Percentiles rank a stretch among this genome's conserved stretches.
phyloP scores from a whole-genome alignment of 108 stramenopile genomes.

The Phaeodactylum tricornutum region DNA sequence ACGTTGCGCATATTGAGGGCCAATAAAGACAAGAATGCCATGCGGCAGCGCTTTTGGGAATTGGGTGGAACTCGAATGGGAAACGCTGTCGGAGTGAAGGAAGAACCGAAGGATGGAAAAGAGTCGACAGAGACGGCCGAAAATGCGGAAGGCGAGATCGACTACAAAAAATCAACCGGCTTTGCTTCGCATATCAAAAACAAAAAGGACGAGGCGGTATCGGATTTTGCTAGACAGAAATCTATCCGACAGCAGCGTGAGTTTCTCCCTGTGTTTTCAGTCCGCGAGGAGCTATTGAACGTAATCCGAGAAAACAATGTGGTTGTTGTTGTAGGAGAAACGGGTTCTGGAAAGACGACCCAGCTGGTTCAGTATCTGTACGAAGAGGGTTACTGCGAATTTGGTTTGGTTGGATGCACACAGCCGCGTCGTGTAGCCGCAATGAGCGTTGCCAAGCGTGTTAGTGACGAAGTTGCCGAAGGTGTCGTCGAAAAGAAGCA shows the following conservation, averaged over 20 bases:
- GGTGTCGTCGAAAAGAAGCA: conserved; percentile 32
- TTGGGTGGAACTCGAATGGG: conserved; percentile 95
- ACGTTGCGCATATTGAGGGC: conserved; percentile 65
- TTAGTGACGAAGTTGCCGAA: conserved; percentile 91
- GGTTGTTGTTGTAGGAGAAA: conserved; percentile 87
- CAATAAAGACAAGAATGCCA: conserved; percentile 80
- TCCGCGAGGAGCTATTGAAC: conserved; percentile 86
- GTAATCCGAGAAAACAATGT: conserved; percentile 92
- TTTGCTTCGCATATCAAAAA: conserved; percentile 84
- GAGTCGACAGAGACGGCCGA: conserved; percentile 18
- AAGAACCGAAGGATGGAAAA: conserved; percentile 17
- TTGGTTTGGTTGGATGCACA: conserved; percentile 95
- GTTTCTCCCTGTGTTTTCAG: conserved; percentile 90
- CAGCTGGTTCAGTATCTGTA: conserved; percentile 96
- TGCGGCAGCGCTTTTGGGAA: conserved; percentile 98
- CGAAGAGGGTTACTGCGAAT: conserved; percentile 91
- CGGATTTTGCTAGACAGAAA: conserved; percentile 82
- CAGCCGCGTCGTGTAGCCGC: conserved; percentile 96
- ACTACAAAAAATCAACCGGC: conserved; percentile 83
- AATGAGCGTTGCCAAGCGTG: conserved; percentile 98
- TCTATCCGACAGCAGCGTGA: conserved; percentile 89
- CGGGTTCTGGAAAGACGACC: conserved; percentile 83
- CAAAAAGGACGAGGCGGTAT: conserved; percentile 35
- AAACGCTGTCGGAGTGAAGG: conserved; percentile 76
- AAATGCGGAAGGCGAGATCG: conserved; percentile 46